phyloP scores from a whole-genome alignment of 345 rosid genomes.

The Salix dunnii region DNA sequence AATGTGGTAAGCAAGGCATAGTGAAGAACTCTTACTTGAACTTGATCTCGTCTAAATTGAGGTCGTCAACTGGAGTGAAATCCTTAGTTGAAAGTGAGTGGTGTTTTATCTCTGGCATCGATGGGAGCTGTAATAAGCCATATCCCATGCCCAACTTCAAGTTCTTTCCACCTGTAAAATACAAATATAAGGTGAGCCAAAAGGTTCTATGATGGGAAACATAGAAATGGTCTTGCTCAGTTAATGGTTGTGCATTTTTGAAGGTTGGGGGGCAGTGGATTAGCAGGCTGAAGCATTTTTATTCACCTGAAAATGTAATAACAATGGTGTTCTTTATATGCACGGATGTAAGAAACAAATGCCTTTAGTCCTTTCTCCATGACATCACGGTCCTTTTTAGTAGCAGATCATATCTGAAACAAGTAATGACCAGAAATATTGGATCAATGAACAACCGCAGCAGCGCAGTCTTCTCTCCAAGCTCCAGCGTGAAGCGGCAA shows the following conservation, averaged over 20 bases:
- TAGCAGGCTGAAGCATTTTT: not conserved
- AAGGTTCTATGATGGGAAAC: not conserved
- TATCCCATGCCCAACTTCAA: conserved; percentile 85
- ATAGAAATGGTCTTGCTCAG: not conserved
- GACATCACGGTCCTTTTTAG: conserved; percentile 73
- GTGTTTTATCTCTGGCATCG: conserved; percentile 82
- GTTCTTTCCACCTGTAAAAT: conserved; percentile 72
- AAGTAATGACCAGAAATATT: not conserved
- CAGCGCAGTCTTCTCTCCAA: too few species aligned
- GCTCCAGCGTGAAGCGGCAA: too few species aligned
- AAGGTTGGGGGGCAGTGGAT: not conserved
- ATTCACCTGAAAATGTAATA: conserved; percentile 71
- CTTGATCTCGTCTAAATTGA: conserved; percentile 68
- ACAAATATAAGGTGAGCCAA: not conserved
- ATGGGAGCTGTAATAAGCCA: conserved; percentile 84
- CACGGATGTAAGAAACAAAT: conserved; percentile 84
- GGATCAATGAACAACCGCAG: not conserved
- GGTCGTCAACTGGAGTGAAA: conserved; percentile 57
- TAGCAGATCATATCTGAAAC: conserved; percentile 66
- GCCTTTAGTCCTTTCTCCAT: conserved; percentile 92
- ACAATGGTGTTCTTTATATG: conserved; percentile 90
- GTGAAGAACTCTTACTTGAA: conserved; percentile 51
- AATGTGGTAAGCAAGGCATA: not conserved
- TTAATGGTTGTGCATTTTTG: not conserved
- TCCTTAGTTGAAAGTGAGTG: conserved; percentile 67